phyloP scores from a whole-genome alignment of 306 rosid genomes.

The Medicago arabica region DNA sequence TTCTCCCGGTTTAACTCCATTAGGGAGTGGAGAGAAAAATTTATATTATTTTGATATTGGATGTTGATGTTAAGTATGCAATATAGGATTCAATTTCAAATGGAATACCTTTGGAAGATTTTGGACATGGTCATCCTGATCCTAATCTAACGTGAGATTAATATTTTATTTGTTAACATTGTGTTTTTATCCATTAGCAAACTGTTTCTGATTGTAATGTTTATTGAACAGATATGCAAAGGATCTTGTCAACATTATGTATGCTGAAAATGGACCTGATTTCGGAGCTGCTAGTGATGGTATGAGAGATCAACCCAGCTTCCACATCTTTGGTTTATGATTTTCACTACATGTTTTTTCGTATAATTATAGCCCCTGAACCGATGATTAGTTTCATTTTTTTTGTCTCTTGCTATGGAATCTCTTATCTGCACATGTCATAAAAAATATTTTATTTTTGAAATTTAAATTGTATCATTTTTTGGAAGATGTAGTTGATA shows the following conservation, averaged over 20 bases:
- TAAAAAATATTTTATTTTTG: not conserved
- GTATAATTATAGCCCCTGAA: too few species aligned
- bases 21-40: conserved; percentile 9
- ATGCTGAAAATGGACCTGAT: conserved; percentile 84
- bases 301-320: conserved; percentile 42
- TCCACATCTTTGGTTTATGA: too few species aligned
- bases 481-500: conserved; percentile 2
- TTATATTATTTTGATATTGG: conserved; percentile 39
- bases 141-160: conserved; percentile 90
- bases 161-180: conserved; percentile 29
- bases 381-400: too few species aligned
- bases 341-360: too few species aligned
- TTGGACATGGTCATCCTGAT: conserved; percentile 98
- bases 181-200: conserved; percentile 27
- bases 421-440: too few species aligned
- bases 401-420: too few species aligned
- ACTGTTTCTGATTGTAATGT: conserved; percentile 39
- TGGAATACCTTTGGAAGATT: conserved; percentile 94
- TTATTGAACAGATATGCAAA: conserved; percentile 78
- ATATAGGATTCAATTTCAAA: conserved; percentile 84
- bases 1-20: conserved; percentile 28
- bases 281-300: conserved; percentile 99
- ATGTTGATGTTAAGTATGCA: conserved; percentile 47
- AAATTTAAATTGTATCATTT: conserved; percentile 4
- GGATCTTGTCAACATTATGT: conserved; percentile 85